Conservation (phyloP, 495 filamentous ascomycete genomes). For the Cairneyella variabilis region DNA sequence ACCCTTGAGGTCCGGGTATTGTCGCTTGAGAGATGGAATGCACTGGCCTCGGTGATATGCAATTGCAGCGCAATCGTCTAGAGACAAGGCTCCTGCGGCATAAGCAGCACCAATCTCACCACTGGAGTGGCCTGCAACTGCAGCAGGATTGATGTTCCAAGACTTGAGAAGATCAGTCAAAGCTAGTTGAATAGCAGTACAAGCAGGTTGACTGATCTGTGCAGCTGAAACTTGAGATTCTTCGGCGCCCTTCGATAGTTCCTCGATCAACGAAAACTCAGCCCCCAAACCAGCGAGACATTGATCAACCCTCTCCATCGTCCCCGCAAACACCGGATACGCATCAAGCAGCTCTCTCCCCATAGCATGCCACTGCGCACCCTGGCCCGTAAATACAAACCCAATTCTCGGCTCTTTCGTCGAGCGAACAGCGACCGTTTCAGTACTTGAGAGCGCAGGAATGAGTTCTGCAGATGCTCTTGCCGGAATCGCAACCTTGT, state of each 20-base stretch:
- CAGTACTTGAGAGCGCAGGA: neutral
- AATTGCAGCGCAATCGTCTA: slow-evolving; percentile 47
- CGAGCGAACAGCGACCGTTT: neutral
- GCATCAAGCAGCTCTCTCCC: slow-evolving; percentile 43
- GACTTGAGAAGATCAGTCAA: slow-evolving; percentile 50
- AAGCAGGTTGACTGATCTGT: slow-evolving; percentile 48
- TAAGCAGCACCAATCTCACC: slow-evolving; percentile 61
- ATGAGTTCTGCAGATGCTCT: slow-evolving; percentile 3
- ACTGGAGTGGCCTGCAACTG: slow-evolving; percentile 61
- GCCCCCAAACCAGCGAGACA: slow-evolving; percentile 1
- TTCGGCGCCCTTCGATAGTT: neutral
- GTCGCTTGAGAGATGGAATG: neutral
- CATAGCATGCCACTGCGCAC: slow-evolving; percentile 54
- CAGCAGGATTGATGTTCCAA: slow-evolving; percentile 50
- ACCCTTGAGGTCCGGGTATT: slow-evolving; percentile 24
- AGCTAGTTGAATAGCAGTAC: slow-evolving; percentile 49
- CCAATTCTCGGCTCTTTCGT: neutral
- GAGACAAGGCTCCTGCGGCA: slow-evolving; percentile 44
- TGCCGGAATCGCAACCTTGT: slow-evolving; percentile 16
- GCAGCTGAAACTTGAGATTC: slow-evolving; percentile 23
- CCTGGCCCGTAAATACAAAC: slow-evolving; percentile 21
- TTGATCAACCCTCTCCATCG: neutral
- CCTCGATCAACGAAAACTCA: neutral
- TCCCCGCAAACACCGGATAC: slow-evolving; percentile 30
- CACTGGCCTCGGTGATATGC: slow-evolving; percentile 40